These are phyloP conservation scores for Cladophialophora exuberans DNA, from an alignment of 2,329 filamentous ascomycete genomes.

Conservation along the genomic window DNA sequence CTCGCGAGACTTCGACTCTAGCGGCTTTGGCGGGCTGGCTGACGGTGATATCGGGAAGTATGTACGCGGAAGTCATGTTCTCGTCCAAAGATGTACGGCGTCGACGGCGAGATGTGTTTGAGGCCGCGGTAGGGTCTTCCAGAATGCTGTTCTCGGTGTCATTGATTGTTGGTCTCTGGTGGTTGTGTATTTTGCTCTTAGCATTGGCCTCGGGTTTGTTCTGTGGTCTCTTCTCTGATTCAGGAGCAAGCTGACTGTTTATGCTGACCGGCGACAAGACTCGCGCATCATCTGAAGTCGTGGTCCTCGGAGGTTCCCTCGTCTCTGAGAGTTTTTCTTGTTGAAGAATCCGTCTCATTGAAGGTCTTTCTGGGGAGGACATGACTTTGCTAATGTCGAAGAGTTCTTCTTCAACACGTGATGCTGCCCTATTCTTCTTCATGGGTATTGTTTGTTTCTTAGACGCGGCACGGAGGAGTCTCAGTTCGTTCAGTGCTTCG, in stretches of 20 bases:
- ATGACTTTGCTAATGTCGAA: conserved; percentile 33
- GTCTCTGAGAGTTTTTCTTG: conserved; percentile 19
- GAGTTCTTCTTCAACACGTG: conserved; percentile 32
- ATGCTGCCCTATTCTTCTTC: conserved; percentile 16
- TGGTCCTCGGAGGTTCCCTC: conserved; percentile 24
- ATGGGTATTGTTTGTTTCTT: conserved; percentile 26
- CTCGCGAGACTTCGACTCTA: conserved; percentile 41
- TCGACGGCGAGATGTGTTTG: conserved; percentile 54
- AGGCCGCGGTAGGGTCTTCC: conserved; percentile 40
- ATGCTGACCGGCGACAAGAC: conserved; percentile 26
- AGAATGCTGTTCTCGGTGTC: conserved; percentile 32
- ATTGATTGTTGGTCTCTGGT: conserved; percentile 26
- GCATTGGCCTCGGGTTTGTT: conserved; percentile 10
- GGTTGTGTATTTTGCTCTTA: conserved; percentile 15
- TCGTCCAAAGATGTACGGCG: conserved; percentile 50
- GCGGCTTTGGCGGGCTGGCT: conserved; percentile 34
- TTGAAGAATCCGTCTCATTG: conserved; percentile 13
- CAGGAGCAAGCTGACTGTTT: conserved; percentile 16
- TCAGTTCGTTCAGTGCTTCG: conserved; percentile 31
- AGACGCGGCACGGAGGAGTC: conserved; percentile 25
- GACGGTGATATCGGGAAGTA: conserved; percentile 65
- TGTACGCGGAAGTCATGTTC: conserved; percentile 67
- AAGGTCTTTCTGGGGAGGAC: conserved; percentile 25
- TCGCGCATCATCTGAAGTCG: conserved; percentile 31
- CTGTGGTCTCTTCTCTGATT: conserved; percentile 14